Conservation (phyloP, 805 yeast genomes). For the Ogataea paraovalis region DNA sequence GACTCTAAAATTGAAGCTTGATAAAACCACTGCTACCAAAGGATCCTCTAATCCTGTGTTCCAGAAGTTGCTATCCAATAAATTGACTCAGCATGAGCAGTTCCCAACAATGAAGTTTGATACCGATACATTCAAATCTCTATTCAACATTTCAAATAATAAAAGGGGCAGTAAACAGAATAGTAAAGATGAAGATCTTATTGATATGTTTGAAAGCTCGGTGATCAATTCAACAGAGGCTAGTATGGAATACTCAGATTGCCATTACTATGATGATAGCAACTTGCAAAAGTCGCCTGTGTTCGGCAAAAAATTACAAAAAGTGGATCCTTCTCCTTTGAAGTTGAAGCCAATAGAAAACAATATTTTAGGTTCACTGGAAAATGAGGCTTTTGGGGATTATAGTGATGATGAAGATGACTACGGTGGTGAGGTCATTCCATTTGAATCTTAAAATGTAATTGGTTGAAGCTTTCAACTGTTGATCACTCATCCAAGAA, state of each 20-base stretch:
- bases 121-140: constrained; percentile 6
- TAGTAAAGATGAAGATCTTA: not conserved
- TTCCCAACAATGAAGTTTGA: constrained; percentile 3
- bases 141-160: constrained; percentile 13
- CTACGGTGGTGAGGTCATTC: constrained; percentile 23
- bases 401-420: constrained; percentile 18
- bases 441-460: constrained; percentile 4
- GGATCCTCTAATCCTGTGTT: constrained; percentile 1
- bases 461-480: too few relatives aligned
- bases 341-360: not conserved
- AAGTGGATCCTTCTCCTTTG: not conserved
- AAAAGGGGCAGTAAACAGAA: not conserved
- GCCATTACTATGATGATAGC: constrained; percentile 23
- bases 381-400: constrained; percentile 7
- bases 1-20: constrained; percentile 12
- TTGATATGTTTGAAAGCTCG: constrained; percentile 2
- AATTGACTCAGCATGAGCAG: not conserved
- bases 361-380: constrained; percentile 1
- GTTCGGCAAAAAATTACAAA: not conserved
- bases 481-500: too few relatives aligned
- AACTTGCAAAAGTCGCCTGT: constrained; percentile 7
- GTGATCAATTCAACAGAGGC: not conserved
- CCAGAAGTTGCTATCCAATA: constrained; percentile 11
- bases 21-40: not conserved
- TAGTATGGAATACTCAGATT: constrained; percentile 18